Base-by-base conservation (phyloP, 371 early-diverging fungal genomes). In the Rhizopus stolonifer region DNA sequence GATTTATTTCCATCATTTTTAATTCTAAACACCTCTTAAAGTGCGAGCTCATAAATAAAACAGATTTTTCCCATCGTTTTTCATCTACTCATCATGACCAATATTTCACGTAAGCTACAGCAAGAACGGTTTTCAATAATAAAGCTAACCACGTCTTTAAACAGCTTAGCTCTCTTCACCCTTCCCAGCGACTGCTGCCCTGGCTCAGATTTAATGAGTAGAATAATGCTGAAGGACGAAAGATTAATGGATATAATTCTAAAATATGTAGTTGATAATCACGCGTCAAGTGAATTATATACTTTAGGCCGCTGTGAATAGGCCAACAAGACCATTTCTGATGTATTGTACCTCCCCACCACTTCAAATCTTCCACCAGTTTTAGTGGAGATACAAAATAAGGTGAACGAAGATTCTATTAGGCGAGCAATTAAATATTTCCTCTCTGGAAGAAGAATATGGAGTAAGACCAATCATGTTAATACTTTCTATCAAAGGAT, bases 381-480 rank as follows among this genome's bases (percentile, higher is more conserved):
- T 18, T 32, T 48, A 15, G 19, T 56, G 8, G 56, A 56, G 14
- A 29, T 56, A 23, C 56, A 49, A 56, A 11, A 25, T 47, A 40
- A 49, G 26, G 44, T 56, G 25, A 43, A 56, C 13, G 49, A 56
- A 22, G 44, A 48, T 33, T 56, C 49, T 34, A 49, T 43, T 1
- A 14, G 18, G 19, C 2, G 43, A 49, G 33, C 25, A 42, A 56
- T 56, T 43, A 43, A 26, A 34, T 56, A 56, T 33, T 49, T 32
- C 49, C 10, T 56, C 2, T 43, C 42, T 17, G 47, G 33, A 49
- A 49, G 21, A 56, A 56, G 56, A 56, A 43, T 49, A 56, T 56
- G 56, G 49, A 48, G 18, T 29, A 42, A n/a, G 5, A 55, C 43
- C 56, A 49, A 48, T 33, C 19, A 17, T 55, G 44, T 17, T 49